Evolutionary conservation across 768 basidiomycete species (phyloP), one percentile per base, ranked within the genome.

Genomic region (Naganishia kalamii): DNA sequence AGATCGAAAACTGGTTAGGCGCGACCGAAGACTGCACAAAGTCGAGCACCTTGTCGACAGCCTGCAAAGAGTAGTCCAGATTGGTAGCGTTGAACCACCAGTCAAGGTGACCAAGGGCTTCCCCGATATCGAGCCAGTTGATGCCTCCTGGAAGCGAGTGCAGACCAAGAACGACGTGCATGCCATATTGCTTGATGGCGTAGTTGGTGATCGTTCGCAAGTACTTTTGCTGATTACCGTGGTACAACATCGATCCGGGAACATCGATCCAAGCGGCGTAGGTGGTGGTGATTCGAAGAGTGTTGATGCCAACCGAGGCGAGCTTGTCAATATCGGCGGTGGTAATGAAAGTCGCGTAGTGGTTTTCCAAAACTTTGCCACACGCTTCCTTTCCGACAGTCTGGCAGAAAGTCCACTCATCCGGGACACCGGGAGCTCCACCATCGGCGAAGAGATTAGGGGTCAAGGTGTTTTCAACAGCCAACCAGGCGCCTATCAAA

Each of bases 11-110:
- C 54, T 25, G 27, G n/a, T 27, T 21, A 12, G 64, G 64, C n/a
- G 43, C 33, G 44, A 46, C 43, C n/a, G 64, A 48, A 0, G 27
- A 23, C 23, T 60, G 41, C 25, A 65, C 43, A 29, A 47, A 65
- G 29, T 29, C 27, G 41, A 65, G 33, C 19, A 47, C 46, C 17
- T 43, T 47, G 63, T 59, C 44, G 43, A 60, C 47, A 23, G 57
- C 46, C 25, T 59, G 41, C 29, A 47, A n/a, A 7, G 64, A 21
- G 29, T 52, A 46, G 7, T 44, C 33, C 15, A 60, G 25, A 29
- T 60, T 47, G 57, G 64, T 65, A 6, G 57, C 33, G 57, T 60
- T 65, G 64, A 43, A 60, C 64, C 57, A 65, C 64, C 57, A 60
- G n/a, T 32, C 30, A n/a, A 27, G 25, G 23, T 65, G 64, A 12